Percentiles rank a stretch among this genome's conserved stretches.
Conservation (phyloP, 2,329 filamentous ascomycete genomes). For the Clarireedia homoeocarpa region DNA sequence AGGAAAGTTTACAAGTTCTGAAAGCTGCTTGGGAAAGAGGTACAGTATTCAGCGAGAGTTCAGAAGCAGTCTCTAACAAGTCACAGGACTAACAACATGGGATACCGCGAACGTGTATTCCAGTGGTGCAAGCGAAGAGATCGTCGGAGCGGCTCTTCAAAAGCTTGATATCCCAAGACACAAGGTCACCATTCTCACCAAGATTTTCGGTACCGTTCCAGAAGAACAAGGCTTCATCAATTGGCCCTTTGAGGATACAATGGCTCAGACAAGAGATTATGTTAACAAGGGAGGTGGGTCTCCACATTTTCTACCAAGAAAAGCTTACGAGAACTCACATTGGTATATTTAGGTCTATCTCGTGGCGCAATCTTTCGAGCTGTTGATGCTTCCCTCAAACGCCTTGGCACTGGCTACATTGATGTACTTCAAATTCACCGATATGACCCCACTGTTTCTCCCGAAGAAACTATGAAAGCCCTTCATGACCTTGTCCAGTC, state of each 20-base stretch:
- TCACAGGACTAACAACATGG: conserved; percentile 34
- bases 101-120: conserved; percentile 47
- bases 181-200: conserved; percentile 49
- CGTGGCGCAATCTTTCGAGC: conserved; percentile 56
- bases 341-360: conserved; percentile 40
- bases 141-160: conserved; percentile 50
- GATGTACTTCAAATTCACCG: conserved; percentile 53
- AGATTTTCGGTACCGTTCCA: conserved; percentile 42
- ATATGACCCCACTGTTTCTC: conserved; percentile 40
- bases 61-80: not conserved
- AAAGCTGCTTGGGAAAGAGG: conserved; percentile 13
- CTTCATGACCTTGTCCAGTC: conserved; percentile 48
- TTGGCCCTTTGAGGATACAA: conserved; percentile 30
- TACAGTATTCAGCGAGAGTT: not conserved
- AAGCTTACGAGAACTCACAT: not conserved
- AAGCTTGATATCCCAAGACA: conserved; percentile 47
- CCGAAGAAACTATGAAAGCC: conserved; percentile 52
- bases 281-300: conserved; percentile 31
- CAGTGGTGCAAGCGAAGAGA: conserved; percentile 44
- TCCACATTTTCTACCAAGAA: conserved; percentile 12
- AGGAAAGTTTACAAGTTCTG: conserved; percentile 32
- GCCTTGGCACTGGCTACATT: conserved; percentile 48
- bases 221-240: conserved; percentile 30
- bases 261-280: conserved; percentile 40
- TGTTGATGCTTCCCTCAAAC: conserved; percentile 48